Percentiles rank a stretch among this genome's conserved stretches.
Conservation (phyloP, 1,139 yeast genomes). For the Magnusiomyces ingens region DNA sequence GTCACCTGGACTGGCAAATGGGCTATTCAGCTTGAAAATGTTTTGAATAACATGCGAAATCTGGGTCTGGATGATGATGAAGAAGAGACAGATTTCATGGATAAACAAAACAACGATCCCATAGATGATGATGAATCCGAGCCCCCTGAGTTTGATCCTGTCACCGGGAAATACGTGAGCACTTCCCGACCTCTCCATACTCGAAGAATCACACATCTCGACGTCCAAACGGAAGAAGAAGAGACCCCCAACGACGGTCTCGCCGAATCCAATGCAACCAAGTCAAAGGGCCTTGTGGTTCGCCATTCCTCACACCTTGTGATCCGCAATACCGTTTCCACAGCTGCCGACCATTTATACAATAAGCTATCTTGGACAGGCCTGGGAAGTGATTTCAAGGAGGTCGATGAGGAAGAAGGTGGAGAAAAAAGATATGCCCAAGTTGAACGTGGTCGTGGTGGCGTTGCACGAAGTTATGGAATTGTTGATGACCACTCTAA, state of each 20-base stretch:
- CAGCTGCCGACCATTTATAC: constrained; percentile 76
- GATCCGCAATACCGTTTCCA: constrained; percentile 74
- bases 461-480: constrained; percentile 83
- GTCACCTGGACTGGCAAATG: constrained; percentile 88
- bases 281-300: constrained; percentile 45
- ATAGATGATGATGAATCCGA: constrained; percentile 42
- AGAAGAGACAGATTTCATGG: constrained; percentile 25
- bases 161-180: constrained; percentile 68
- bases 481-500: constrained; percentile 21
- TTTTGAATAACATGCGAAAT: constrained; percentile 34
- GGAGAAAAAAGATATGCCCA: constrained; percentile 42
- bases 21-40: constrained; percentile 68
- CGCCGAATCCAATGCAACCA: constrained; percentile 19
- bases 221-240: constrained; percentile 40
- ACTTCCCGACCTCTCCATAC: constrained; percentile 66
- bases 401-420: constrained; percentile 32
- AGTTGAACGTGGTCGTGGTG: constrained; percentile 74
- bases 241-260: constrained; percentile 18
- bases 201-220: constrained; percentile 49
- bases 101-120: constrained; percentile 21
- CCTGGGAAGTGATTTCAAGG: constrained; percentile 70
- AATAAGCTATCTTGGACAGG: constrained; percentile 75
- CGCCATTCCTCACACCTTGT: constrained; percentile 55
- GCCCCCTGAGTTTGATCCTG: constrained; percentile 83
- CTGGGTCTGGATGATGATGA: constrained; percentile 29